These are phyloP conservation scores for Stellera chamaejasme DNA, from an alignment of 345 rosid species.

Conservation along the genomic window DNA sequence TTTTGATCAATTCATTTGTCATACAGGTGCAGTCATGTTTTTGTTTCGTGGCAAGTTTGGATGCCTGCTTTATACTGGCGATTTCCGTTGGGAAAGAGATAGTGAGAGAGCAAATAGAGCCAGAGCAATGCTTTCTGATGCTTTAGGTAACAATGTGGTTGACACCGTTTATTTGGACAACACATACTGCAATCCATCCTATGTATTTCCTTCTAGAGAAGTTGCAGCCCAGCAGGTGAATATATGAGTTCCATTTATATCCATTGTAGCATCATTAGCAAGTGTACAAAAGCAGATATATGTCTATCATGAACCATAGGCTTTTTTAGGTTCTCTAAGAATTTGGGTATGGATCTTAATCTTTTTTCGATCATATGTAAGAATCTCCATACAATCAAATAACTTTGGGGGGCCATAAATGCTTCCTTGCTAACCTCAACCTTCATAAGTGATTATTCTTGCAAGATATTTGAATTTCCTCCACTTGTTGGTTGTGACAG, in stretches of 20 bases:
- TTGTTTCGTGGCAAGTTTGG: constrained; percentile 73
- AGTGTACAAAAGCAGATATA: not conserved
- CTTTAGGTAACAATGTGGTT: constrained; percentile 31
- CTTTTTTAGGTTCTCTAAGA: too few relatives aligned
- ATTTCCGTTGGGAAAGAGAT: constrained; percentile 58
- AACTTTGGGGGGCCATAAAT: too few relatives aligned
- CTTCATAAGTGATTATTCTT: too few relatives aligned
- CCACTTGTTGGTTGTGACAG: too few relatives aligned
- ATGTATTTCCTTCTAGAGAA: constrained; percentile 46
- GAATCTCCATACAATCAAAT: too few relatives aligned
- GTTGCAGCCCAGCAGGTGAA: constrained; percentile 53
- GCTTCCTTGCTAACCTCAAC: too few relatives aligned
- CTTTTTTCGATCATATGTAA: too few relatives aligned
- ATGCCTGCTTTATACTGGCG: constrained; percentile 63
- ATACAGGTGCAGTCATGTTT: constrained; percentile 64
- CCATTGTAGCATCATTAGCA: not conserved
- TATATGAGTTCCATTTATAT: not conserved
- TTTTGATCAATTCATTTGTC: not conserved
- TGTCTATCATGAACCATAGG: not conserved
- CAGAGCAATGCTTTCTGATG: constrained; percentile 30
- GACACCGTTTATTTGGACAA: constrained; percentile 60
- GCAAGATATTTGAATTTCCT: too few relatives aligned
- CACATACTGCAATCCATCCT: constrained; percentile 68
- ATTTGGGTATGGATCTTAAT: too few relatives aligned
- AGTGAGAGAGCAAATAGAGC: constrained; percentile 24